Conservation (phyloP, 768 basidiomycete species). For the Sporobolomyces roseus region DNA sequence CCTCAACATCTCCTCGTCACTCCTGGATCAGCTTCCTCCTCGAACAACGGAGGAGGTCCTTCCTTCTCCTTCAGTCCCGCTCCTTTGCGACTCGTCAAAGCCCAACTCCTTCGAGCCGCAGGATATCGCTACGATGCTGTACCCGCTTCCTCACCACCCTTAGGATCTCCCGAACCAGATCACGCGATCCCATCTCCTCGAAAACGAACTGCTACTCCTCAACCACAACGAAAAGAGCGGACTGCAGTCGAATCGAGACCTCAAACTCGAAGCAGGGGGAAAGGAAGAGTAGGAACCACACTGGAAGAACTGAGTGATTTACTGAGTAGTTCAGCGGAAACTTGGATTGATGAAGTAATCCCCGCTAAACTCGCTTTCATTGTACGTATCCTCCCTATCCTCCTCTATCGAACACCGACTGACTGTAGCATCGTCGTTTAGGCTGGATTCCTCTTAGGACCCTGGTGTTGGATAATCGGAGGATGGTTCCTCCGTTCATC, state of each 20-base stretch:
- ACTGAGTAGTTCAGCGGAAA: conserved; percentile 9
- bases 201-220: neutral
- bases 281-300: conserved; percentile 3
- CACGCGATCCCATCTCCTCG: conserved; percentile 7
- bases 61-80: conserved; percentile 41
- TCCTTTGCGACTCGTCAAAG: conserved; percentile 34
- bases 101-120: conserved; percentile 27
- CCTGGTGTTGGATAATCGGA: conserved; percentile 38
- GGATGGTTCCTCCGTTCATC: conserved; percentile 32
- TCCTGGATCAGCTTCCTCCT: neutral
- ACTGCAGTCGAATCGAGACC: neutral
- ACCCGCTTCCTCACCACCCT: neutral
- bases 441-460: conserved; percentile 38
- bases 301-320: conserved; percentile 16
- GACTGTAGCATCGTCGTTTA: neutral
- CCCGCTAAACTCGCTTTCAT: conserved; percentile 44
- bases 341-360: conserved; percentile 34
- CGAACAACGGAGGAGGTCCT: neutral
- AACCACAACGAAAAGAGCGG: neutral
- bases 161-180: neutral
- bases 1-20: conserved; percentile 27
- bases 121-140: conserved; percentile 18
- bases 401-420: neutral
- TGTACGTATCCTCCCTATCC: conserved; percentile 1
- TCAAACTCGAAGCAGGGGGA: neutral